Conservation (phyloP, 2,329 filamentous ascomycete genomes). For the Penicillium paneum region DNA sequence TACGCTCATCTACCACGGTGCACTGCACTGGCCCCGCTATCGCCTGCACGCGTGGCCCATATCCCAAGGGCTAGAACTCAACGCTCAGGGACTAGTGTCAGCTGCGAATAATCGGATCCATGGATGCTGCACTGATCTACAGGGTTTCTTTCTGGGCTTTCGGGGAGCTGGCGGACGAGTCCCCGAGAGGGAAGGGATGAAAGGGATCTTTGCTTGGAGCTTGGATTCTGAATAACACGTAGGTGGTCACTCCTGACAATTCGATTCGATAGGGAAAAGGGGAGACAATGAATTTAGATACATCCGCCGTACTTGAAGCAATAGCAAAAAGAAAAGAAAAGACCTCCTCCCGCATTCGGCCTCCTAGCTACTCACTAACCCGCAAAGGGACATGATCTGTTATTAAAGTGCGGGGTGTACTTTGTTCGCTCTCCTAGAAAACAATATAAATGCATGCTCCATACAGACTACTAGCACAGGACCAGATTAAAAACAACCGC, state of each 20-base stretch:
- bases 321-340: neutral
- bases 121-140: constrained; percentile 20
- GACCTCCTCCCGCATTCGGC: neutral
- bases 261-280: neutral
- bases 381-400: neutral
- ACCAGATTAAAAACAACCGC: neutral
- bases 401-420: constrained; percentile 5
- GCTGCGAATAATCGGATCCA: neutral
- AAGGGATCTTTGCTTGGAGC: neutral
- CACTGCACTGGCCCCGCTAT: neutral
- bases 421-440: neutral
- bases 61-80: constrained; percentile 16
- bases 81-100: constrained; percentile 1
- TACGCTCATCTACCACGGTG: constrained; percentile 6
- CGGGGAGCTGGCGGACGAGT: constrained; percentile 15
- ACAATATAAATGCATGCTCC: neutral
- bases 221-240: neutral
- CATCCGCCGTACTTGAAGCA: neutral
- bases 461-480: too few relatives aligned
- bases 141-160: neutral
- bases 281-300: neutral
- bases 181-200: constrained; percentile 13
- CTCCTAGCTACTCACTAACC: neutral
- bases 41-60: constrained; percentile 5
- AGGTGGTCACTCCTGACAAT: too few relatives aligned